phyloP scores from a whole-genome alignment of 2,329 filamentous ascomycete genomes.

The Rutstroemia sp. region DNA sequence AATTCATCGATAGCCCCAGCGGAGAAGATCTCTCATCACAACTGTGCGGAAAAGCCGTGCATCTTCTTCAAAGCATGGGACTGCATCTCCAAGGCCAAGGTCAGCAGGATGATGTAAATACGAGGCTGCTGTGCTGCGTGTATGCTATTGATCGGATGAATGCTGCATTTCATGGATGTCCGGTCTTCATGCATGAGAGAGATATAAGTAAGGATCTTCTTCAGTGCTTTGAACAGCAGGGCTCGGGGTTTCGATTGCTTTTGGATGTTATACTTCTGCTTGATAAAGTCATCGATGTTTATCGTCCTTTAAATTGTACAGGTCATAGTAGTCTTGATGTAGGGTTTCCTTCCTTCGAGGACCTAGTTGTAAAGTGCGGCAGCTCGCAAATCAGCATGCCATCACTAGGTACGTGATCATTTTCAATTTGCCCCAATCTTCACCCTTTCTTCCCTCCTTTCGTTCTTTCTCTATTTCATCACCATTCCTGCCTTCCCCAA shows the following conservation, averaged over 20 bases:
- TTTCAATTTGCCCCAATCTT: background rate
- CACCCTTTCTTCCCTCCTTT: background rate
- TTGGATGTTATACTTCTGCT: constrained; percentile 47
- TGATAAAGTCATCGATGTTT: constrained; percentile 52
- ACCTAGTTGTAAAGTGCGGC: constrained; percentile 20
- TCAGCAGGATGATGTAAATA: constrained; percentile 30
- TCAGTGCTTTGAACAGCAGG: constrained; percentile 42
- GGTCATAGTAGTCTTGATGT: constrained; percentile 18
- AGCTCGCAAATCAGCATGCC: constrained; percentile 15
- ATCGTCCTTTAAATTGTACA: constrained; percentile 40
- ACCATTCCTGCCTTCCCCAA: background rate
- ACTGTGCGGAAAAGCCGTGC: constrained; percentile 45
- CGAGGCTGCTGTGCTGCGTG: constrained; percentile 46
- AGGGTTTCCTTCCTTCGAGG: constrained; percentile 27
- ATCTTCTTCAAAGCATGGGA: constrained; percentile 50
- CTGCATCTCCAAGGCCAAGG: constrained; percentile 41
- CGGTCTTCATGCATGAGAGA: constrained; percentile 52
- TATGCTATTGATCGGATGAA: constrained; percentile 56
- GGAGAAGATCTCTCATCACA: constrained; percentile 49
- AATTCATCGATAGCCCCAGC: constrained; percentile 50
- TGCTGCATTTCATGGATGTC: constrained; percentile 51
- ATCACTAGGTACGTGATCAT: constrained; percentile 11
- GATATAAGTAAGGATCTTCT: constrained; percentile 50
- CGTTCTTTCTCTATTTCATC: background rate
- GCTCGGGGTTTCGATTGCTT: constrained; percentile 49